Evolutionary conservation across 169 alveolate species (phyloP).

Genomic region (Plasmodium coatneyi): DNA sequence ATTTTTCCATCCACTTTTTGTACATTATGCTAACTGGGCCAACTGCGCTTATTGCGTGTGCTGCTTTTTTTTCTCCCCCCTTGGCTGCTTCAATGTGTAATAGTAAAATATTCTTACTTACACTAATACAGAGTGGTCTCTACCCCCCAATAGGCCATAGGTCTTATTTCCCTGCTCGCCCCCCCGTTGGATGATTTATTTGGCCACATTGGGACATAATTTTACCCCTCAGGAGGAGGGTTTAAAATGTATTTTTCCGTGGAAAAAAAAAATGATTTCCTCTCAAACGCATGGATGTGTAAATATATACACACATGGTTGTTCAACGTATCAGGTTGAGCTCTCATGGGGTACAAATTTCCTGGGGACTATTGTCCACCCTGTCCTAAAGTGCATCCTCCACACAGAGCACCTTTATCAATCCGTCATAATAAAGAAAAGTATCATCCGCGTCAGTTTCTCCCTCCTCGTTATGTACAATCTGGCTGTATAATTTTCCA

Average conservation of each 20-base stretch:
- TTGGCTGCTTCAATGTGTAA: neutral
- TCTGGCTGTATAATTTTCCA: slow-evolving; percentile 26
- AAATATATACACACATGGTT: neutral
- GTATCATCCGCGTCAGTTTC: slow-evolving; percentile 48
- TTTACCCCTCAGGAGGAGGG: neutral
- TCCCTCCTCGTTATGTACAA: slow-evolving; percentile 36
- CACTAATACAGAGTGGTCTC: neutral
- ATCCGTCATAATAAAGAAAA: slow-evolving; percentile 61
- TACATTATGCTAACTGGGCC: neutral
- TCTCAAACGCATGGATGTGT: neutral
- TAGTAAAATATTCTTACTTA: neutral
- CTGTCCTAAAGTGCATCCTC: slow-evolving; percentile 7
- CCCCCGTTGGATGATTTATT: neutral
- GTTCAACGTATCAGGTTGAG: neutral
- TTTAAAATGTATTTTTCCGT: neutral
- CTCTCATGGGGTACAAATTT: neutral
- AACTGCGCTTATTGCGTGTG: neutral
- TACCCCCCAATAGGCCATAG: neutral
- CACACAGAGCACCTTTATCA: slow-evolving; percentile 55
- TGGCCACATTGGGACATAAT: neutral
- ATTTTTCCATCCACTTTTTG: neutral
- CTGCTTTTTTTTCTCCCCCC: neutral
- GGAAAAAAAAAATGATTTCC: neutral
- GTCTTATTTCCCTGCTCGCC: neutral
- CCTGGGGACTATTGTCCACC: neutral